Conservation (phyloP, 768 basidiomycete species). For the Vararia minispora region DNA sequence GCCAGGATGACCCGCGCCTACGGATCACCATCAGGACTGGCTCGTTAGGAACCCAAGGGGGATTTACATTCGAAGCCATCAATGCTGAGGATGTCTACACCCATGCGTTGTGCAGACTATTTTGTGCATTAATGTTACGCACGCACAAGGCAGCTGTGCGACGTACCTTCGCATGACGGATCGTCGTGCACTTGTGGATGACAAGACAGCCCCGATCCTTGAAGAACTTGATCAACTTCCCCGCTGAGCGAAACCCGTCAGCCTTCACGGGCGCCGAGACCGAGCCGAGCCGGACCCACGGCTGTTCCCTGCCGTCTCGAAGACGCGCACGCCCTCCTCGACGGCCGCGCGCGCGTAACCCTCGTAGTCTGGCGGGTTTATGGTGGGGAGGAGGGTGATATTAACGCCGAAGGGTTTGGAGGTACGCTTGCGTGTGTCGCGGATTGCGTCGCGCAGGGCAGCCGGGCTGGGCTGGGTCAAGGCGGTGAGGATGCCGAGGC, state of each 20-base stretch:
- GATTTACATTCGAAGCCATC: slow-evolving; percentile 82
- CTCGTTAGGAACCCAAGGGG: background rate
- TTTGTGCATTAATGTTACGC: background rate
- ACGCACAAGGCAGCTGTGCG: background rate
- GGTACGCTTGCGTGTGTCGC: slow-evolving; percentile 60
- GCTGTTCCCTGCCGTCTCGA: slow-evolving; percentile 90
- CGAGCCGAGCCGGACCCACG: slow-evolving; percentile 35
- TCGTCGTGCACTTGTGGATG: slow-evolving; percentile 85
- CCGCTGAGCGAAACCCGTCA: slow-evolving; percentile 34
- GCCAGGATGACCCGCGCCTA: slow-evolving; percentile 89
- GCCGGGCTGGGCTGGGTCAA: slow-evolving; percentile 82
- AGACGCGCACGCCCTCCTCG: slow-evolving; percentile 79
- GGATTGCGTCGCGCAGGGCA: slow-evolving; percentile 68
- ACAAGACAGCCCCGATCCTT: slow-evolving; percentile 71
- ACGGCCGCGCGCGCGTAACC: slow-evolving; percentile 75
- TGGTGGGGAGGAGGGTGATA: slow-evolving; percentile 77
- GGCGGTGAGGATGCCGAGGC: slow-evolving; percentile 76
- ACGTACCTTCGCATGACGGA: slow-evolving; percentile 71
- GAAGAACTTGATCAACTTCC: slow-evolving; percentile 67
- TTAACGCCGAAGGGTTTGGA: slow-evolving; percentile 78
- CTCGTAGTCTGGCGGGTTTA: slow-evolving; percentile 85
- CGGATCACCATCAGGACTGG: slow-evolving; percentile 10
- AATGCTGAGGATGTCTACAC: slow-evolving; percentile 82
- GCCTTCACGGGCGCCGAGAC: background rate
- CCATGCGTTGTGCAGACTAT: slow-evolving; percentile 56